Evolutionary conservation across 2,329 filamentous ascomycete species (phyloP).

Genomic region (Aspergillus brunneoviolaceus): DNA sequence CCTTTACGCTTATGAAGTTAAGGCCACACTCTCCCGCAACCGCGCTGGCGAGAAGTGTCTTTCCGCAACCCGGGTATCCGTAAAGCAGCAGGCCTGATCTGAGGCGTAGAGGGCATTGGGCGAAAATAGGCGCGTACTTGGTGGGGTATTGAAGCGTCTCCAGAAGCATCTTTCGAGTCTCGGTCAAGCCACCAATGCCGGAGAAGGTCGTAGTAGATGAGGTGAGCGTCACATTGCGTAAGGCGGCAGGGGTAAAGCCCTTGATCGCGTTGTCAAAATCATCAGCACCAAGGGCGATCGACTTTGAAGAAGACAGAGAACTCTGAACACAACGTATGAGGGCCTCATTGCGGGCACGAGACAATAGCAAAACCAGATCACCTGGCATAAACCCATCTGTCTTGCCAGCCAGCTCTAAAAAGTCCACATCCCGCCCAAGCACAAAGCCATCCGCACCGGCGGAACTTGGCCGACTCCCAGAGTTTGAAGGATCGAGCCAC

Average conservation of each 20-base stretch:
- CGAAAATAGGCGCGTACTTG: slow-evolving; percentile 96
- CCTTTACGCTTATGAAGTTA: slow-evolving; percentile 98
- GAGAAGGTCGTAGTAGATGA: slow-evolving; percentile 90
- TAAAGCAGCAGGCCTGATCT: slow-evolving; percentile 91
- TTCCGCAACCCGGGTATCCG: slow-evolving; percentile 93
- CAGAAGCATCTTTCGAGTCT: slow-evolving; percentile 85
- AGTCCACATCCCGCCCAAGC: slow-evolving; percentile 75
- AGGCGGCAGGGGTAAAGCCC: slow-evolving; percentile 90
- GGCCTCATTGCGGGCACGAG: slow-evolving; percentile 85
- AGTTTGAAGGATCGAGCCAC: slow-evolving; percentile 75
- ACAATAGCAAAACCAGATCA: slow-evolving; percentile 81
- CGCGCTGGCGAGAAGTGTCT: slow-evolving; percentile 90
- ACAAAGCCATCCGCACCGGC: slow-evolving; percentile 63
- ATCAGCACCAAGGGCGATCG: slow-evolving; percentile 64
- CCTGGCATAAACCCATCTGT: slow-evolving; percentile 99
- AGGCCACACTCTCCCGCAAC: slow-evolving; percentile 97
- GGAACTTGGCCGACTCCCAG: slow-evolving; percentile 50
- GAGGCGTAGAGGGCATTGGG: slow-evolving; percentile 89
- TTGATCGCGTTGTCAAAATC: slow-evolving; percentile 85
- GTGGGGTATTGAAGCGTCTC: slow-evolving; percentile 97
- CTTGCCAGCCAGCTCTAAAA: slow-evolving; percentile 87
- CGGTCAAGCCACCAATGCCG: slow-evolving; percentile 82
- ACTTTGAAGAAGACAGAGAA: slow-evolving; percentile 49
- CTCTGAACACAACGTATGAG: slow-evolving; percentile 76
- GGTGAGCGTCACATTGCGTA: slow-evolving; percentile 91